Base-by-base conservation (phyloP, 148 eudicot species). In the Polygonum maritimum region DNA sequence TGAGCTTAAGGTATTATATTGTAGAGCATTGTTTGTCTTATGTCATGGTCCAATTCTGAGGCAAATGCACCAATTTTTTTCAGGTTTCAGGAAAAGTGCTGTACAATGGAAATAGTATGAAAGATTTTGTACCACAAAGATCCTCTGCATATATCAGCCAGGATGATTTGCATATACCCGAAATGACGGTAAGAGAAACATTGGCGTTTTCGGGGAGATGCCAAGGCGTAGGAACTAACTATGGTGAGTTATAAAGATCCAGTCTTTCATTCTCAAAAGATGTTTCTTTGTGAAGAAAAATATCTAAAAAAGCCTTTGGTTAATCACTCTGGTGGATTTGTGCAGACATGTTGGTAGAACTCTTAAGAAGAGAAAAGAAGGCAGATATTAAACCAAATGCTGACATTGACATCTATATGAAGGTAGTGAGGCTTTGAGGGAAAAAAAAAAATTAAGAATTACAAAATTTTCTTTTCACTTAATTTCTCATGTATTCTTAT, bases 141-240 rank as follows among this genome's bases (percentile, higher is more conserved):
- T 80, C 91, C 44, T 81, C 93, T 7, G 91, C 93, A 26, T 89
- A 89, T 71, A 87, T 85, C 67, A 87, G 91, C 40, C 93, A 89
- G 58, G 58, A 86, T 82, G 93, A 89, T 76, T 80, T 89, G 52
- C 93, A 89, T 60, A 80, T 84, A 55, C 89, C 88, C 69, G 88
- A 87, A 82, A 16, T 89, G 89, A 89, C 93, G 13, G 93, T 87
- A 18, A 81, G 91, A 80, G 93, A 89, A 79, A 89, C 93, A 44
- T 67, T 89, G 7, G 84, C 86, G 35, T 89, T 89, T 74, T 87
- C 93, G 2, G 89, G 86, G 14, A 86, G 91, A 78, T 87, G 90
- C 54, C 93, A 89, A 83, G 93, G 93, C 38, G 91, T 87, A 44
- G 93, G 93, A 75, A 39, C 85, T 26, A 80, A 88, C 63, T 86